Conservation (phyloP, 805 yeast species). For the Candida fluviatilis region DNA sequence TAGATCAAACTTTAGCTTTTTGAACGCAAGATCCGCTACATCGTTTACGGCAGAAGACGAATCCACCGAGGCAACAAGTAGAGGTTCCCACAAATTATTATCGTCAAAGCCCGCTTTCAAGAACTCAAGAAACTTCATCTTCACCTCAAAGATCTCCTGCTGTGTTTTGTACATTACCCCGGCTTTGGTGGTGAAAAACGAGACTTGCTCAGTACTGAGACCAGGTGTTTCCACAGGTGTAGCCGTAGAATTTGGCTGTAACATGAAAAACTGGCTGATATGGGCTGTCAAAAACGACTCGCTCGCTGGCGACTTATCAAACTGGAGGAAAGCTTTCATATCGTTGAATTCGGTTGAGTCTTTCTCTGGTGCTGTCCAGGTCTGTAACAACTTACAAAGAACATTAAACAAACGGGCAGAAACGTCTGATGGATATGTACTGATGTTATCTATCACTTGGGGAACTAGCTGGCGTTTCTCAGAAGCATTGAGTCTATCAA, state of each 20-base stretch:
- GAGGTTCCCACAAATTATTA: conserved; percentile 39
- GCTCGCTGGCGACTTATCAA: conserved; percentile 36
- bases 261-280: conserved; percentile 54
- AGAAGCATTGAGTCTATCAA: conserved; percentile 45
- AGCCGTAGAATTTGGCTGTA: conserved; percentile 38
- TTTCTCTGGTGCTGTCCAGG: conserved; percentile 47
- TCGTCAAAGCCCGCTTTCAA: conserved; percentile 39
- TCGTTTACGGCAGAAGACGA: conserved; percentile 52
- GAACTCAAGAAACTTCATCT: conserved; percentile 30
- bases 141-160: conserved; percentile 37
- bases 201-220: conserved; percentile 48
- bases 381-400: conserved; percentile 47
- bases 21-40: conserved; percentile 46
- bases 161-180: conserved; percentile 53
- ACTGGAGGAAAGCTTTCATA: conserved; percentile 28
- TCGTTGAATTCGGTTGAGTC: conserved; percentile 41
- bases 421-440: conserved; percentile 26
- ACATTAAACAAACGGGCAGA: conserved; percentile 61
- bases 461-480: conserved; percentile 46
- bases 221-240: conserved; percentile 54
- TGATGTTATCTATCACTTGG: conserved; percentile 42
- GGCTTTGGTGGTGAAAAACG: conserved; percentile 65
- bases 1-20: conserved; percentile 47
- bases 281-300: conserved; percentile 41
- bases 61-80: conserved; percentile 64